Evolutionary conservation across 306 rosid species (phyloP).

Genomic region (Medicago arabica): DNA sequence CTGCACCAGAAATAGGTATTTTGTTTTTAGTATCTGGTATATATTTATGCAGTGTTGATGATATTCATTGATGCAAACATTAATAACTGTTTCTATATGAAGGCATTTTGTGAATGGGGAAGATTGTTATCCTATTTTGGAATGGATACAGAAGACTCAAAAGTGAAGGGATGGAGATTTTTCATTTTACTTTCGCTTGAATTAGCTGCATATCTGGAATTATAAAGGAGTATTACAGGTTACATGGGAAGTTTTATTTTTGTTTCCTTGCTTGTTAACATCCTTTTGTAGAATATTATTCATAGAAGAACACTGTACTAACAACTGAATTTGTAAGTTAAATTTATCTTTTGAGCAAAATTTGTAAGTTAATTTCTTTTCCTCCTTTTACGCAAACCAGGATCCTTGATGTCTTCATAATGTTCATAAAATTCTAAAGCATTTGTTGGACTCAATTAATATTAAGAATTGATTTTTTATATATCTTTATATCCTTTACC

Average conservation of each 20-base stretch:
- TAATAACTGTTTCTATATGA: constrained; percentile 37
- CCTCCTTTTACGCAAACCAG: background rate
- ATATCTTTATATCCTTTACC: background rate
- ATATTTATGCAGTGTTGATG: background rate
- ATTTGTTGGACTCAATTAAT: constrained; percentile 3
- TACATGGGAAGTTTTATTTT: constrained; percentile 36
- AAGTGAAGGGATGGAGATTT: constrained; percentile 30
- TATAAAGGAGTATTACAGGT: constrained; percentile 22
- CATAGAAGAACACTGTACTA: constrained; percentile 8
- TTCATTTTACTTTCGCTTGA: constrained; percentile 36
- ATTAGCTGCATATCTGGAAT: constrained; percentile 24
- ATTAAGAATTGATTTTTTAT: background rate
- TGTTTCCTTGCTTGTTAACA: constrained; percentile 11
- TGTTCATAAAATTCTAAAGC: constrained; percentile 3
- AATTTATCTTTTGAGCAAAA: background rate
- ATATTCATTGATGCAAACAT: constrained; percentile 20
- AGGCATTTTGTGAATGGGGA: constrained; percentile 74
- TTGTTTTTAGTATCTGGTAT: constrained; percentile 39
- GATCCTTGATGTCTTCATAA: background rate
- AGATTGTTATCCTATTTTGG: constrained; percentile 75
- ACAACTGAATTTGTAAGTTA: constrained; percentile 19
- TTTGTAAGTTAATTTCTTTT: background rate
- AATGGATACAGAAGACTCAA: constrained; percentile 72
- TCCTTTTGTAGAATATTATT: background rate
- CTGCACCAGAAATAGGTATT: constrained; percentile 72